Evolutionary conservation across 148 eudicot genomes (phyloP), one percentile per base, ranked within the genome.

Genomic region (Cornus florida): DNA sequence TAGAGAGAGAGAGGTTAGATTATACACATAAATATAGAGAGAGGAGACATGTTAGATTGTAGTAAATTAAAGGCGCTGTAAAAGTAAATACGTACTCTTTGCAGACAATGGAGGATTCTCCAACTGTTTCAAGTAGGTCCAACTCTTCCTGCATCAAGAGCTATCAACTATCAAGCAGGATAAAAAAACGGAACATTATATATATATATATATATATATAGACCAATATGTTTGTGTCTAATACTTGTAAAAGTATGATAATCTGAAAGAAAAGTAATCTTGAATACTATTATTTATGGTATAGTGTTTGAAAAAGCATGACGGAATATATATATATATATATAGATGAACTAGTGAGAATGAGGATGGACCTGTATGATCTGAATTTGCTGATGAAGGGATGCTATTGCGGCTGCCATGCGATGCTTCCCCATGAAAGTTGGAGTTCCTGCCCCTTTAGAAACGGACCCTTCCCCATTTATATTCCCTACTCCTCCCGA

Each of bases 381-480:
- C 66, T 87, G 87, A 73, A 87, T 84, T 75, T 87, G 84, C 31
- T 82, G 90, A 69, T 87, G 76, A 71, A 84, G 90, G 38, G 23
- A 79, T 68, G 85, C 35, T 11, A 87, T 75, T 2, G 86, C 82
- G 43, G 90, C 90, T 3, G 82, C 38, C 83, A 87, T 57, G 9
- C 90, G 77, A 70, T 87, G 90, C 50, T 87, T 87, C 66, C 90
- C 90, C 28, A 87, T 84, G n/a, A 67, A 76, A 79, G 16, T 66
- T 6, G 86, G 72, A 76, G 64, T 38, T 32, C 41, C 38, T 22
- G 39, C 3, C 28, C 28, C 28, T 57, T 57, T 57, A 57, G 64
- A 12, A 14, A 12, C 6, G 14, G 64, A 16, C 64, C 64, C 14
- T 57, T 5, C 19, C 64, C 13, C 64, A 13, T 57, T 2, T 19